Evolutionary conservation across 1,284 basidiomycete genomes (phyloP).

Genomic region (Leucoagaricus sp.): DNA sequence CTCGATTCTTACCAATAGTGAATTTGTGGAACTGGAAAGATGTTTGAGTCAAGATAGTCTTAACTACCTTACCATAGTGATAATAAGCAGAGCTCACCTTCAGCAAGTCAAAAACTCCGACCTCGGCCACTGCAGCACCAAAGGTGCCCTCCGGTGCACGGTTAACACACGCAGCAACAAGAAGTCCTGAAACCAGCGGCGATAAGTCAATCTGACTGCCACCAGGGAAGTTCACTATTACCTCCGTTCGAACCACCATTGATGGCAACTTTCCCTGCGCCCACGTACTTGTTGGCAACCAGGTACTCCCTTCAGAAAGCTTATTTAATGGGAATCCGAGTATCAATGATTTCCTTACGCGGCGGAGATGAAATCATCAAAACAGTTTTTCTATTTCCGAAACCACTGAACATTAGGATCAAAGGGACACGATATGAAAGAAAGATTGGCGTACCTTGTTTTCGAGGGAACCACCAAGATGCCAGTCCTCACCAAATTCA

Average conservation of each 20-base stretch:
- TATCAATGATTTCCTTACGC: constrained; percentile 46
- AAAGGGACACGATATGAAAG: constrained; percentile 10
- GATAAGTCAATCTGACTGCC: neutral
- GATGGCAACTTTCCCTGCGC: constrained; percentile 74
- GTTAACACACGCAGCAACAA: constrained; percentile 80
- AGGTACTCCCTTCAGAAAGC: constrained; percentile 58
- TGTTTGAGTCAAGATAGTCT: neutral
- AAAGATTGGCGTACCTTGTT: constrained; percentile 51
- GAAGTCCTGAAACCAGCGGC: constrained; percentile 48
- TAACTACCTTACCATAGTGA: constrained; percentile 19
- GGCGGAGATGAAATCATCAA: constrained; percentile 82
- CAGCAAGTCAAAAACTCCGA: constrained; percentile 82
- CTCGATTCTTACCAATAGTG: constrained; percentile 58
- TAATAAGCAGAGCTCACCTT: no score
- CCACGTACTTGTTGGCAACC: constrained; percentile 70
- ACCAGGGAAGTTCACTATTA: constrained; percentile 24
- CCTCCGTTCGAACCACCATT: constrained; percentile 83
- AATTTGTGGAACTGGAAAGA: constrained; percentile 66
- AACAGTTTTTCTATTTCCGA: constrained; percentile 62
- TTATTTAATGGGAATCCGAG: constrained; percentile 7
- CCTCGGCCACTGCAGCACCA: constrained; percentile 79
- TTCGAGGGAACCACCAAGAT: constrained; percentile 69
- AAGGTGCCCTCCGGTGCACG: constrained; percentile 78
- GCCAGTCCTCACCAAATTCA: constrained; percentile 86
- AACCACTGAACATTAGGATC: constrained; percentile 10